Evolutionary conservation across 1,284 basidiomycete genomes (phyloP).

Genomic region (Microbotryum violaceum): DNA sequence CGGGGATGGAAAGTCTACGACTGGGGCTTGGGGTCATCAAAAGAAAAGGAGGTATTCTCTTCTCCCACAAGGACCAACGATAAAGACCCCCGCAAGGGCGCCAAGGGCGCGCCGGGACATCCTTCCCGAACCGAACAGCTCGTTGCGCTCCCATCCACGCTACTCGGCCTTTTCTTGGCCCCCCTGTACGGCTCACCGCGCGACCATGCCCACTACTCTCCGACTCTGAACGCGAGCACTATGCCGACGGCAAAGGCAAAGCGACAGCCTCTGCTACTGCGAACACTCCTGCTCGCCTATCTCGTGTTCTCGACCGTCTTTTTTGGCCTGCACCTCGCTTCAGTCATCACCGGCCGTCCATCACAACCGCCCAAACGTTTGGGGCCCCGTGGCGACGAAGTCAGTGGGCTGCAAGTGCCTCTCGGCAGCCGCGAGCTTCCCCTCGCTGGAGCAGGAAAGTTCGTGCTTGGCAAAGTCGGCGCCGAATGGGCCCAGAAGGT

Average conservation of each 20-base stretch:
- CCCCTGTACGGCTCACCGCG: conserved; percentile 1
- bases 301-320: conserved; percentile 32
- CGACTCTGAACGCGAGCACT: conserved; percentile 9
- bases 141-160: conserved; percentile 9
- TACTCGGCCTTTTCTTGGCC: conserved; percentile 23
- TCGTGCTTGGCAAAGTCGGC: neutral
- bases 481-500: conserved; percentile 17
- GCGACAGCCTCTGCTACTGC: conserved; percentile 23
- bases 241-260: conserved; percentile 12
- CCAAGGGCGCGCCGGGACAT: neutral
- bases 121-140: neutral
- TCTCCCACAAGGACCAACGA: neutral
- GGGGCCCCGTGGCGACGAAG: neutral
- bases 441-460: neutral
- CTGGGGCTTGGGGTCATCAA: conserved; percentile 6
- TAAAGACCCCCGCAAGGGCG: neutral
- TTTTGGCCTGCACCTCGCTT: conserved; percentile 11
- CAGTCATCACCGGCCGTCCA: neutral
- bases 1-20: conserved; percentile 20
- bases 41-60: conserved; percentile 4
- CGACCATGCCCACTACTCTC: conserved; percentile 5
- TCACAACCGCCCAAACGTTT: neutral
- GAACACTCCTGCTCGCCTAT: conserved; percentile 29
- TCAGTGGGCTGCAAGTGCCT: neutral
- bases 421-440: neutral